Base-by-base conservation (phyloP, 257 asterid species). In the Paulownia fortunei region DNA sequence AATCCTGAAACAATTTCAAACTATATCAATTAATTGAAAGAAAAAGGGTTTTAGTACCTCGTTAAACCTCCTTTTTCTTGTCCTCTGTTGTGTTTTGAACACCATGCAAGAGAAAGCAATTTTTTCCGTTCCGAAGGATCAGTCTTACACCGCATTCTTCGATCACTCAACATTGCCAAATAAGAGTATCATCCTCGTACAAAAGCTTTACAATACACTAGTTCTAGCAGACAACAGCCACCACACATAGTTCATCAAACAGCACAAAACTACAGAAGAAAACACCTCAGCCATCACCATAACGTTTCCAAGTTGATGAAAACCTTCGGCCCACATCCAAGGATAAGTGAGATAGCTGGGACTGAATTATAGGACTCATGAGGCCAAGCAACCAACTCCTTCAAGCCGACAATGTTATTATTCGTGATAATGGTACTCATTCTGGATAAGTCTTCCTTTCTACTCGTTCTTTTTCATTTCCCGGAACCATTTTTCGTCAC, bases 381-480 rank as follows among this genome's bases (percentile, higher is more conserved):
- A 36, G 44, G 37, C 69, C 30, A 46, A 64, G 13, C 13, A 60
- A 52, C 49, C 76, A 21, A 75, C 55, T 37, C 24, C 26, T 27
- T 47, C 21, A 8, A 19, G 47, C 21, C 26, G 6, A 9, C 15
- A 6, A 8, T 2, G 12, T 37, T 23, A 24, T 27, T 19, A 23
- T 60, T 9, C 21, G 0, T 16, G 6, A 19, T 5, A 52, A 3
- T 1, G 13, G 21, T 0, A 52, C 4, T 18, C 16, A 16, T 9
- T 51, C 30, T 12, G 49, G 36, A n/a, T 1, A 13, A 67, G 4
- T 0, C 18, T 42, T 30, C 4, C 18, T 13, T 24, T 59, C 67
- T 84, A 82, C 1, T 83, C 89, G 2, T 76, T 60, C 87, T 94
- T 92, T 71, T 66, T 77, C 41, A 73, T 52, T 79, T 82, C 92